phyloP scores from a whole-genome alignment of 1,284 basidiomycete genomes.

The Fomitopsis pinicola region DNA sequence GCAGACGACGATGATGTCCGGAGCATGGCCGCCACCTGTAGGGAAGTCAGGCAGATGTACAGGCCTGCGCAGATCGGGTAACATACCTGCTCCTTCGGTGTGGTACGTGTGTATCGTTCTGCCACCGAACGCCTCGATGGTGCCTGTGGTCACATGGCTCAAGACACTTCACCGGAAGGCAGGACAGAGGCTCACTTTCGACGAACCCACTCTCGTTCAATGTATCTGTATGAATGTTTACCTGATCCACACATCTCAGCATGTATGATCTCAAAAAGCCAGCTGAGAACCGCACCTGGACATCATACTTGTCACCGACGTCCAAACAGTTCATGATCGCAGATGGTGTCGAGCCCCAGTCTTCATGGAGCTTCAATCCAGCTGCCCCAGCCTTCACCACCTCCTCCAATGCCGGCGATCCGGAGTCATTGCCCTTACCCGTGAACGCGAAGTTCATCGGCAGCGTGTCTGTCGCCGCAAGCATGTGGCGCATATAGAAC shows the following conservation, averaged over 20 bases:
- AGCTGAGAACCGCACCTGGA: constrained; percentile 57
- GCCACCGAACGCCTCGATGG: constrained; percentile 86
- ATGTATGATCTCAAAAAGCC: not conserved
- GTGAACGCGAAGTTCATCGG: constrained; percentile 94
- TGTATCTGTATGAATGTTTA: constrained; percentile 98
- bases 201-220: constrained; percentile 94
- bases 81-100: constrained; percentile 85
- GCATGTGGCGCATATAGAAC: constrained; percentile 86
- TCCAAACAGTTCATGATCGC: constrained; percentile 79
- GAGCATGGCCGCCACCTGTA: constrained; percentile 90
- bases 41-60: not conserved
- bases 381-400: constrained; percentile 85
- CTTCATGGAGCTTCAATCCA: constrained; percentile 96
- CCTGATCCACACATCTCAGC: constrained; percentile 33
- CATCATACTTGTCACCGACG: constrained; percentile 90
- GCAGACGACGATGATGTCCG: constrained; percentile 96
- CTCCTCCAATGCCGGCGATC: constrained; percentile 69
- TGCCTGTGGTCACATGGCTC: constrained; percentile 45
- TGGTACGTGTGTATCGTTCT: constrained; percentile 99
- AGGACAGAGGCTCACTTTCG: constrained; percentile 52
- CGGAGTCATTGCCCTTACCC: constrained; percentile 93
- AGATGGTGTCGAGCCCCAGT: constrained; percentile 94
- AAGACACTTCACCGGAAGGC: not conserved
- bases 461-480: constrained; percentile 83
- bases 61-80: not conserved